These are phyloP conservation scores for Oryza brachyantha DNA, from an alignment of 176 grass and related monocot genomes.

Conservation along the genomic window DNA sequence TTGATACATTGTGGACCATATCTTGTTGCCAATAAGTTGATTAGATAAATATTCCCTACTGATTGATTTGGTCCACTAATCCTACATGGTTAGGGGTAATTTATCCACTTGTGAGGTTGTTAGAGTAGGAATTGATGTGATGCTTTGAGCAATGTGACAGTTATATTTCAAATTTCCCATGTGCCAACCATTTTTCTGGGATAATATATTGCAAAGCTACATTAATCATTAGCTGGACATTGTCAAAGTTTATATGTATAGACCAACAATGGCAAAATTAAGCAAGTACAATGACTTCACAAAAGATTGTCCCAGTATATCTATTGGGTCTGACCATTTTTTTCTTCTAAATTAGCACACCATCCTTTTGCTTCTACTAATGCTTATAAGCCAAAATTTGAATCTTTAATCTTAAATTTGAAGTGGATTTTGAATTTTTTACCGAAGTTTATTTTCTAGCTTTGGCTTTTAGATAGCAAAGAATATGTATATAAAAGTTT, in stretches of 20 bases:
- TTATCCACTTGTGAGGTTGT: background rate
- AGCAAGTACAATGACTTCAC: background rate
- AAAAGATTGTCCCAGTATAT: background rate
- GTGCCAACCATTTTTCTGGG: background rate
- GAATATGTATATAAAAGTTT: no score
- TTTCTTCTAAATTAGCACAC: background rate
- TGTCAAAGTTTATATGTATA: background rate
- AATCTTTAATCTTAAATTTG: no score
- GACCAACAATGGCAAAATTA: background rate
- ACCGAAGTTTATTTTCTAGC: no score
- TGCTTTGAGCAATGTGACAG: background rate
- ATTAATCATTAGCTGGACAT: background rate
- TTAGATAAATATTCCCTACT: conserved; percentile 17
- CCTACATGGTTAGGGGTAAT: background rate
- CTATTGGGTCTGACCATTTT: background rate
- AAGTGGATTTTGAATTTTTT: no score
- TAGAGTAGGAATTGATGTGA: background rate
- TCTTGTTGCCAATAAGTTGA: conserved; percentile 22
- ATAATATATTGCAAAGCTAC: background rate
- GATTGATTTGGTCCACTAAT: conserved; percentile 35
- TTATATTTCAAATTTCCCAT: background rate
- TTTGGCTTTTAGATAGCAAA: no score
- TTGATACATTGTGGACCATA: conserved; percentile 17
- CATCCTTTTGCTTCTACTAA: no score
- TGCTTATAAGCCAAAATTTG: no score